Evolutionary conservation across 1,139 yeast species (phyloP), one percentile per base, ranked within the genome.

Genomic region (Pneumocystis carinii): DNA sequence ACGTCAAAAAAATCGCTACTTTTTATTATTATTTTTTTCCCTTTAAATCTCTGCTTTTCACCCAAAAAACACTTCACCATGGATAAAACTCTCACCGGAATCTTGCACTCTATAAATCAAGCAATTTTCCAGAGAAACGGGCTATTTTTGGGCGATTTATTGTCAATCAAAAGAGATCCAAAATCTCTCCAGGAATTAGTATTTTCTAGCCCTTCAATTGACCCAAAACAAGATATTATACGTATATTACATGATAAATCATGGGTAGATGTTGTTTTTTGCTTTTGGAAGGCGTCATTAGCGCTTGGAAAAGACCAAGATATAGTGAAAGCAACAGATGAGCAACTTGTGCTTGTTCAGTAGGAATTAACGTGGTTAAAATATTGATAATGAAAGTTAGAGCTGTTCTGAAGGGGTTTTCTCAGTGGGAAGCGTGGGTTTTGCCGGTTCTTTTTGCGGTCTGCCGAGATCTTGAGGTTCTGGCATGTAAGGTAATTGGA

Each of bases 361-460:
- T 57, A 37, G 3, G 42, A 19, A 2, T 39, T 12, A 27, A 12
- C 27, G 1, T 29, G 3, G 15, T 57, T 57, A 8, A 29, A 29
- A 12, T 24, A 19, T 19, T 12, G n/a, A 8, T 37, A 37, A 27
- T 37, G 3, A 37, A 3, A 19, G 1, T 19, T 19, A 57, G 59
- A 12, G 14, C 41, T 19, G 59, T 57, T 19, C 14, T 57, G 10
- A 37, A 39, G 14, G 59, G 59, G 6, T 57, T 57, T 1, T 10
- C 29, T 4, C 19, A 36, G 5, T 64, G 66, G 66, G 66, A 60
- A 15, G 66, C 66, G 3, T 88, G 95, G 95, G 79, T 87, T 38
- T 78, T 86, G 62, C 78, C 77, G 0, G 83, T 86, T 1, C 72
- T 88, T 66, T 81, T 80, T 71, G 74, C 76, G 19, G 77, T 82